Conservation (phyloP, 345 rosid species). For the Salix exigua region DNA sequence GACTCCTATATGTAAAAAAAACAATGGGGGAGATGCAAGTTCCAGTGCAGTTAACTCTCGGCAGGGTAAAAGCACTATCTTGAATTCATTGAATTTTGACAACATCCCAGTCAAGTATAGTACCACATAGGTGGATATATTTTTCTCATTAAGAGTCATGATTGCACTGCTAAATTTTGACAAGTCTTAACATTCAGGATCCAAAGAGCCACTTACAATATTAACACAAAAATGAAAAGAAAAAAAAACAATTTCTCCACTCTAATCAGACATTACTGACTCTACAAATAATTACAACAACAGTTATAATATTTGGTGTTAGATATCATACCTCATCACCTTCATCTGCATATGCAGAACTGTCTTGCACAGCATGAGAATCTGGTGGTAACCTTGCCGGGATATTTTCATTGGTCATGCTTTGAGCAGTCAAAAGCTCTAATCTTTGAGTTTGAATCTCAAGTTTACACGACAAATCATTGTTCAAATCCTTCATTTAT, state of each 20-base stretch:
- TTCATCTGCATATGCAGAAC: slow-evolving; percentile 78
- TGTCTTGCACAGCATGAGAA: slow-evolving; percentile 44
- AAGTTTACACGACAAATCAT: slow-evolving; percentile 76
- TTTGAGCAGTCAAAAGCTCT: slow-evolving; percentile 85
- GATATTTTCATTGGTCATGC: slow-evolving; percentile 51
- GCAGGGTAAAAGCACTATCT: neutral
- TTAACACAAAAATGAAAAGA: neutral
- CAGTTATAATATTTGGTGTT: neutral
- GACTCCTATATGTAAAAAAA: no score
- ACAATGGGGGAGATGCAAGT: neutral
- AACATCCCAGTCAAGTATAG: neutral
- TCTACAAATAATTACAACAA: neutral
- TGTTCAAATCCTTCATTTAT: slow-evolving; percentile 68
- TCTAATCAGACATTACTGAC: neutral
- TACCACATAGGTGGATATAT: neutral
- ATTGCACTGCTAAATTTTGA: neutral
- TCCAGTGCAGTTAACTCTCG: neutral
- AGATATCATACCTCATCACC: slow-evolving; percentile 81
- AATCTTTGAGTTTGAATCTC: slow-evolving; percentile 91
- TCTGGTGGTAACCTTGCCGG: slow-evolving; percentile 51
- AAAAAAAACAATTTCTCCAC: neutral
- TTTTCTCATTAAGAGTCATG: neutral
- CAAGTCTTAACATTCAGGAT: neutral
- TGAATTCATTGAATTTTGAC: neutral
- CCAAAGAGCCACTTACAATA: neutral